Base-by-base conservation (phyloP, 176 grass and related monocot genomes). In the Pharus latifolius region DNA sequence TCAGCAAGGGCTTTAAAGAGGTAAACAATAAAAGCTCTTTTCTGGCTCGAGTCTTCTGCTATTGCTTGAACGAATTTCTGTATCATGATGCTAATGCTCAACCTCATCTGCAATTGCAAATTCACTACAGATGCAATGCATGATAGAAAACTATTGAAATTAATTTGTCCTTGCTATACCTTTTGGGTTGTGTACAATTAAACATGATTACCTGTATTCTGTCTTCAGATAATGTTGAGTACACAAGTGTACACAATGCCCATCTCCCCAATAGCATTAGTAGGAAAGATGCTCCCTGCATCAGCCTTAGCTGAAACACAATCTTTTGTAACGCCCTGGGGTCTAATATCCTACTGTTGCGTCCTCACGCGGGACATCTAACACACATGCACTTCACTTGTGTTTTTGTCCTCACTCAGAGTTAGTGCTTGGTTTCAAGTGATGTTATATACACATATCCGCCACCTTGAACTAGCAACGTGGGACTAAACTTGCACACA, bases 1-100 rank as follows among this genome's bases (percentile, higher is more conserved):
- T 98, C 15, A 75, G 81, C 31, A 91, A 91, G 79, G 95, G 95
- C 65, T 98, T 98, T 76, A 88, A 91, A 88, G 87, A 98, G 90
- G 95, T 93, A 80, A 49, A 45, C 24, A 8, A 23, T 60, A 24
- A 68, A 42, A 29, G 10, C 10, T 60, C 45, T 63, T 43, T 18
- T 47, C 10, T 52, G 10, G 35, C 6, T 33, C 57, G 10, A 58
- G 44, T 62, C 41, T 27, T 84, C 25, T 32, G 42, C 11, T 59
- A n/a, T n/a, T n/a, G n/a, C n/a, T n/a, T n/a, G n/a, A n/a, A n/a
- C n/a, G 18, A 59, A 55, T 60, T 60, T 27, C 31, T 56, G 38
- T 65, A 35, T 46, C 45, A 54, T 67, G 52, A 51, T 65, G 59
- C 33, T 75, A 56, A 12, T 23, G 7, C 49, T 52, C 6, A 31